Base-by-base conservation (phyloP, 2,329 filamentous ascomycete genomes). In the Colletotrichum liaoningense region DNA sequence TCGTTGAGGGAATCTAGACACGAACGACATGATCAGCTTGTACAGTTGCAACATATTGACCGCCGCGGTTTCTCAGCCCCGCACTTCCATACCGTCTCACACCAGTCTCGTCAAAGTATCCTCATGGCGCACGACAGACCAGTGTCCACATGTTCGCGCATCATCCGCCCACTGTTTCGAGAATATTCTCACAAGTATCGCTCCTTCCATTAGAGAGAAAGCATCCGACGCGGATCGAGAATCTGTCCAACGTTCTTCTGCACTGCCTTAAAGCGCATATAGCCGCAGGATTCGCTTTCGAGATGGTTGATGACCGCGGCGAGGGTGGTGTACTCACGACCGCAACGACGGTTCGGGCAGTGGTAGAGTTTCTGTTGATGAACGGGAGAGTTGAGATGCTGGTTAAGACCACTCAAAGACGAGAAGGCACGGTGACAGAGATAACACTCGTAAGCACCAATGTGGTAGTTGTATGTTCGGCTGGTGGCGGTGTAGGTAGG, bases 301-400 rank as follows among this genome's bases (percentile, higher is more conserved):
- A 86, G 76, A 63, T 87, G 85, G 62, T 83, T 84, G 75, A 86
- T 80, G 19, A 85, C 67, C 11, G 72, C 80, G 1, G 83, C 84
- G 24, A 87, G 75, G 3, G 76, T 81, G 65, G 76, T 83, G 76
- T 85, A 86, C 2, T 86, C 79, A n/a, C 60, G 73, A 0, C 65
- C 22, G 66, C 85, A 87, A 16, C 26, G 26, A 1, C 12, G 59
- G 1, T 83, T 82, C 0, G 83, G 83, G 56, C 84, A 86, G 72
- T 85, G 83, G 63, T 86, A 86, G 12, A 85, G 73, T 0, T 68
- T 52, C 59, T 83, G 76, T 63, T 83, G 79, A 73, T 86, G 89
- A 0, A 77, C 79, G 0, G 86, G 82, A 0, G 90, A 92, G 52
- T 84, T 85, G 1, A 92, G 78, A 75, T 93, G 90, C 66, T 85